Evolutionary conservation across 768 basidiomycete genomes (phyloP).

Genomic region (Paxillus ammoniavirescens): DNA sequence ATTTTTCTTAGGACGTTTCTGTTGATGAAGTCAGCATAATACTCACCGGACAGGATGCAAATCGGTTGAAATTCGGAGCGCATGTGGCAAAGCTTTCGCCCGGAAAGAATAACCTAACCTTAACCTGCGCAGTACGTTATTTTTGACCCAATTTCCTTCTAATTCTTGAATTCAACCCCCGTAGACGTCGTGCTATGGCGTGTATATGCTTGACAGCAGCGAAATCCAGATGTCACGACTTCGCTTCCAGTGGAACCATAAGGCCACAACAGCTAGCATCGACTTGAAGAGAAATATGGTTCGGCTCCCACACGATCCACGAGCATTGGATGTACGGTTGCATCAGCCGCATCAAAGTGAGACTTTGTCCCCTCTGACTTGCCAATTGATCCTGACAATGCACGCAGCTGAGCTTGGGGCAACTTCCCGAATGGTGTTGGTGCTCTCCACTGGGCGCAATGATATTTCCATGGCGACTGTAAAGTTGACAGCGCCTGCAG

Average conservation of each 20-base stretch:
- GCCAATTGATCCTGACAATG: conserved; percentile 6
- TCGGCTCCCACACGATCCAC: conserved; percentile 59
- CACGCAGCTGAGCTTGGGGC: conserved; percentile 63
- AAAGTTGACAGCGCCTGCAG: conserved; percentile 53
- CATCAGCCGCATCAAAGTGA: conserved; percentile 48
- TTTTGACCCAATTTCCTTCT: background rate
- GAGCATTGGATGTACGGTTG: conserved; percentile 62
- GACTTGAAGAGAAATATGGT: conserved; percentile 30
- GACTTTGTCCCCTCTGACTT: conserved; percentile 14
- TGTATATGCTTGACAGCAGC: conserved; percentile 63
- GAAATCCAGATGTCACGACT: conserved; percentile 66
- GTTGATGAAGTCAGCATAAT: conserved; percentile 61
- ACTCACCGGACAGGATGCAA: conserved; percentile 62
- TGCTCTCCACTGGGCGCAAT: conserved; percentile 70
- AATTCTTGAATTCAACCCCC: background rate
- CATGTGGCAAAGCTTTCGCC: conserved; percentile 44
- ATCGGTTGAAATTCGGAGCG: conserved; percentile 55
- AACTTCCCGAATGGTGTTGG: conserved; percentile 50
- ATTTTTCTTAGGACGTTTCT: conserved; percentile 47
- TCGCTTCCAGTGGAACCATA: conserved; percentile 62
- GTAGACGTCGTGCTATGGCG: conserved; percentile 66
- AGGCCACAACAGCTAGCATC: conserved; percentile 23
- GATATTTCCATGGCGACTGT: conserved; percentile 52
- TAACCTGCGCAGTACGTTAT: conserved; percentile 71
- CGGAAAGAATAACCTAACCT: conserved; percentile 54